Evolutionary conservation across 176 grass and related monocot genomes (phyloP).

Genomic region (Leersia perrieri): DNA sequence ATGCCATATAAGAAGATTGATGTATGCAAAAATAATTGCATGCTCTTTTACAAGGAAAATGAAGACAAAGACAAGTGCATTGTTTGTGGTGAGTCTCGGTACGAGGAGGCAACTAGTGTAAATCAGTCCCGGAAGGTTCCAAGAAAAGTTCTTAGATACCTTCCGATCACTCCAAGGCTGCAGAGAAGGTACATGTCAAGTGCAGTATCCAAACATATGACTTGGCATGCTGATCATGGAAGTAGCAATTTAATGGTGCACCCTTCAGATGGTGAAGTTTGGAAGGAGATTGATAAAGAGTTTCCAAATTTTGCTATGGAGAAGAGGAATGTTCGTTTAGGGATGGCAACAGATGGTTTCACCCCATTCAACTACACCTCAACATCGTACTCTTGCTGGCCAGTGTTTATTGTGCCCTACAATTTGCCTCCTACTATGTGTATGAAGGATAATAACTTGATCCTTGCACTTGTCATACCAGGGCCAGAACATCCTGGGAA

Average conservation of each 20-base stretch:
- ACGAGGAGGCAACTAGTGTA: background rate
- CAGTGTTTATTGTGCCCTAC: background rate
- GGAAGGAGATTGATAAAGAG: background rate
- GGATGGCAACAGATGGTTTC: background rate
- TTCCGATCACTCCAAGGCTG: background rate
- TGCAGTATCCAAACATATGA: background rate
- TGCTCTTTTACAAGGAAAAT: background rate
- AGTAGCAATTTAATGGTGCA: slow-evolving; percentile 1
- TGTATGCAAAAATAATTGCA: background rate
- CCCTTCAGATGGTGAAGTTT: slow-evolving; percentile 13
- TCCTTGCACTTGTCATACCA: slow-evolving; percentile 15
- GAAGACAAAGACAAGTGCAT: background rate
- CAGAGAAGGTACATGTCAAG: background rate
- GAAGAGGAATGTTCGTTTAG: background rate
- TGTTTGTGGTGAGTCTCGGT: background rate
- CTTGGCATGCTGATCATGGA: background rate
- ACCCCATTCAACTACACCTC: background rate
- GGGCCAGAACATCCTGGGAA: background rate
- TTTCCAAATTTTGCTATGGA: background rate
- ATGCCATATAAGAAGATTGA: background rate
- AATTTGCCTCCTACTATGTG: slow-evolving; percentile 15
- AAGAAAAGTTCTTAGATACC: background rate
- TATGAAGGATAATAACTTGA: background rate
- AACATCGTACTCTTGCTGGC: background rate
- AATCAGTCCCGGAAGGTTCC: background rate